Evolutionary conservation across 176 grass and related monocot species (phyloP).

Genomic region (Calamus simplicifolius): DNA sequence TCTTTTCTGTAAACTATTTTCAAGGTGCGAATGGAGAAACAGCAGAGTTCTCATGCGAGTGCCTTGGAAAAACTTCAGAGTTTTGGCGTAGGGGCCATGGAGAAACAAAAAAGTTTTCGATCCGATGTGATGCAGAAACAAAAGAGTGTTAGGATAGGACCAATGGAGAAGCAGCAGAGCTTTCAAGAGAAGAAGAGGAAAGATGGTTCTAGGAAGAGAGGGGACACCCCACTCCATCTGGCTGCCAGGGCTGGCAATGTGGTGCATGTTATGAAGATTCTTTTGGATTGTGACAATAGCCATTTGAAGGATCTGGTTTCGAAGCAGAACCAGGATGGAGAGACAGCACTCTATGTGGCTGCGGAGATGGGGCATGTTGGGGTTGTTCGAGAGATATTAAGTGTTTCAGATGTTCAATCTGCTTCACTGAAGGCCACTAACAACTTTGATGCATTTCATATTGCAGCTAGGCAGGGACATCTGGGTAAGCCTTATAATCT

Average conservation of each 20-base stretch:
- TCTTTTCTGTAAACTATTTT: too few relatives aligned
- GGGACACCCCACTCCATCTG: conserved; percentile 60
- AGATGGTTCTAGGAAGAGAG: conserved; percentile 77
- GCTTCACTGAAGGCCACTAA: conserved; percentile 15
- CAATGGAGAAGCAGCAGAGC: conserved; percentile 13
- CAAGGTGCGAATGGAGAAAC: conserved; percentile 49
- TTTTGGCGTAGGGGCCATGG: conserved; percentile 36
- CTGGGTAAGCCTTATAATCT: conserved; percentile 2
- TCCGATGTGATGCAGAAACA: background rate
- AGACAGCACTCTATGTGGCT: conserved; percentile 15
- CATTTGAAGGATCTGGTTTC: conserved; percentile 10
- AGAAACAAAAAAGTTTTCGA: conserved; percentile 2
- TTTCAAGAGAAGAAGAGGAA: conserved; percentile 69
- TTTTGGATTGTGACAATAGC: conserved; percentile 1
- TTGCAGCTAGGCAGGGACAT: conserved; percentile 21
- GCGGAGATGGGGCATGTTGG: conserved; percentile 12
- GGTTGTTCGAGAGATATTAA: conserved; percentile 16
- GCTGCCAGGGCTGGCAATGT: conserved; percentile 49
- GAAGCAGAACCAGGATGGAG: conserved; percentile 19
- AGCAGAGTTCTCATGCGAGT: conserved; percentile 57
- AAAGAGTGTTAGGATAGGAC: background rate
- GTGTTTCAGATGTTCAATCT: conserved; percentile 12
- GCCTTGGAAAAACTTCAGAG: conserved; percentile 71
- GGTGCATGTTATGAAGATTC: conserved; percentile 5
- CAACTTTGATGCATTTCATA: conserved; percentile 19